These are phyloP conservation scores for Golovinomyces cichoracearum DNA, from an alignment of 2,329 filamentous ascomycete genomes.

Conservation along the genomic window DNA sequence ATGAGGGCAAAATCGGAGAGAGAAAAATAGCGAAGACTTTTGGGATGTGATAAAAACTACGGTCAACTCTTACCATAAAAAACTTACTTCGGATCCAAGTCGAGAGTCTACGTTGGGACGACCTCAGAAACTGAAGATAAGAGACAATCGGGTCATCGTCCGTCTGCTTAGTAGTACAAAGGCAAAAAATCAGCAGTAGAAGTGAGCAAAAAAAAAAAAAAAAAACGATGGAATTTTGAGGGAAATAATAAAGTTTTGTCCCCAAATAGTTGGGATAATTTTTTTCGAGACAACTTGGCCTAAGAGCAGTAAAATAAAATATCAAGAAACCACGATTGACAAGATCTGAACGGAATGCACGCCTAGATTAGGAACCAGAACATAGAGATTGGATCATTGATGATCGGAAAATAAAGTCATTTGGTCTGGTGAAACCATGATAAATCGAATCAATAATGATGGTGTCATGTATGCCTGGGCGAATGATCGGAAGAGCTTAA, in stretches of 20 bases:
- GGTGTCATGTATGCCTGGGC: not conserved
- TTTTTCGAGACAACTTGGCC: not conserved
- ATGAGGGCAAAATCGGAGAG: not conserved
- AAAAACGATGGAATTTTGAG: too few species aligned
- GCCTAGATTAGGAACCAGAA: not conserved
- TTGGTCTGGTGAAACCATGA: not conserved
- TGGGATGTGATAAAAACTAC: not conserved
- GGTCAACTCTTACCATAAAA: not conserved
- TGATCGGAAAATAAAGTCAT: not conserved
- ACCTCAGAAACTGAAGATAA: not conserved
- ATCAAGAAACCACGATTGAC: not conserved
- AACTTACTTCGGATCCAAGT: not conserved
- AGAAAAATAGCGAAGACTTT: not conserved
- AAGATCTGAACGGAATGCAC: not conserved
- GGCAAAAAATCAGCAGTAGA: not conserved
- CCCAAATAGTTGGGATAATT: not conserved
- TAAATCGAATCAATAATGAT: not conserved
- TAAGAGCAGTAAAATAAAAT: not conserved
- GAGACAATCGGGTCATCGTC: not conserved
- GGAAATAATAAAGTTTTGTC: not conserved
- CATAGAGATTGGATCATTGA: not conserved
- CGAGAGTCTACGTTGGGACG: not conserved
- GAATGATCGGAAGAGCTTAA: not conserved
- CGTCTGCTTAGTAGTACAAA: not conserved
- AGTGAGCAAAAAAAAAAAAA: not conserved